These are phyloP conservation scores for Blastobotrys peoriensis DNA, from an alignment of 805 yeast genomes.

Conservation along the genomic window DNA sequence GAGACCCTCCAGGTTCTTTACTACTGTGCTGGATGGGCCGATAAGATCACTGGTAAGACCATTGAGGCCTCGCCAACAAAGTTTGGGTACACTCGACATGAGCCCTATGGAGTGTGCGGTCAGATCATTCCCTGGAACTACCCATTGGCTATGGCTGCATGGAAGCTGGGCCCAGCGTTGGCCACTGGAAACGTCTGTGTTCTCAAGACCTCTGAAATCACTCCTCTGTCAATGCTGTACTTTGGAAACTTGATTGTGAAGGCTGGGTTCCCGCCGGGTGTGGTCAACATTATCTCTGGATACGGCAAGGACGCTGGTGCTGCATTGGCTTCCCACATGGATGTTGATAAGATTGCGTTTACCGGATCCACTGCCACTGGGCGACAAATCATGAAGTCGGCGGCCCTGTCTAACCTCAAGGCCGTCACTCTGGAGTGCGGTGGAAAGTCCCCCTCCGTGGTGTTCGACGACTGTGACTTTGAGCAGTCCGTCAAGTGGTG, in stretches of 20 bases:
- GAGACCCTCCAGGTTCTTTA: conserved; percentile 64
- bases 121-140: conserved; percentile 97
- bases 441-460: conserved; percentile 91
- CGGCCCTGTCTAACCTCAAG: conserved; percentile 77
- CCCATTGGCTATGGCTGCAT: conserved; percentile 87
- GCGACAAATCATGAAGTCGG: conserved; percentile 69
- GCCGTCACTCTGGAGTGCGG: conserved; percentile 93
- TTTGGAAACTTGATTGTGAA: conserved; percentile 62
- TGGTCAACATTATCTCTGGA: conserved; percentile 80
- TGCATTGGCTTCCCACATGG: conserved; percentile 69
- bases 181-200: conserved; percentile 88
- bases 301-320: conserved; percentile 81
- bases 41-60: conserved; percentile 58
- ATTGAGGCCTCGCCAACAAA: conserved; percentile 70
- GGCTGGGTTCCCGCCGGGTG: conserved; percentile 92
- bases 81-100: conserved; percentile 74
- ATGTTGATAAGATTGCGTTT: conserved; percentile 84
- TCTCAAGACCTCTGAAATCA: conserved; percentile 85
- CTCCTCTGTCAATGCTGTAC: conserved; percentile 82
- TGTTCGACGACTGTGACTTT: conserved; percentile 79
- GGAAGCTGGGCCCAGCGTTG: conserved; percentile 92
- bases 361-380: conserved; percentile 95
- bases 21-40: conserved; percentile 89
- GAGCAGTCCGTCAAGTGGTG: conserved; percentile 70
- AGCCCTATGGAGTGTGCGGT: conserved; percentile 93